Conservation (phyloP, 176 grass and related monocot species). For the Poa annua region DNA sequence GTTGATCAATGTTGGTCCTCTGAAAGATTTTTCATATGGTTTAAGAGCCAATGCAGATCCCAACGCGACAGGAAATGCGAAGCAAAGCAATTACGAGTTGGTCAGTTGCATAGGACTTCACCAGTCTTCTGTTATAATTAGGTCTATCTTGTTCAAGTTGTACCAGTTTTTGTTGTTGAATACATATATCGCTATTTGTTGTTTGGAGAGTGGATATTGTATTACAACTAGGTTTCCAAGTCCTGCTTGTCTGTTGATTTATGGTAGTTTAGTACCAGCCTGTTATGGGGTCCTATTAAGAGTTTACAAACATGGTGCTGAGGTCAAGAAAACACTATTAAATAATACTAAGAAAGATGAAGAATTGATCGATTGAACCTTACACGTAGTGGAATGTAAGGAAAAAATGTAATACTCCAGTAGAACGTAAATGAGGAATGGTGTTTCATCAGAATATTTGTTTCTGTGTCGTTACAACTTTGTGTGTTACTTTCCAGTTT, state of each 20-base stretch:
- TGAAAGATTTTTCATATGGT: constrained; percentile 95
- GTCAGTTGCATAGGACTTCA: constrained; percentile 50
- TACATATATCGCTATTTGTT: neutral
- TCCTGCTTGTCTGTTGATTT: constrained; percentile 9
- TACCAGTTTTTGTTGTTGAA: constrained; percentile 8
- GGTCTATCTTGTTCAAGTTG: constrained; percentile 24
- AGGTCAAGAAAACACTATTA: neutral
- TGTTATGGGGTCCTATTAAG: neutral
- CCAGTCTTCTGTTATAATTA: constrained; percentile 19
- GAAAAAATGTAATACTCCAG: neutral
- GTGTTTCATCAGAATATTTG: constrained; percentile 11
- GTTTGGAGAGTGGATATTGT: constrained; percentile 6
- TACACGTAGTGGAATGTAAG: neutral
- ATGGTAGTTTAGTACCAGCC: constrained; percentile 25
- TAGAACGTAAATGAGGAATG: neutral
- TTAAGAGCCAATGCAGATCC: constrained; percentile 87
- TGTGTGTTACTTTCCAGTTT: neutral
- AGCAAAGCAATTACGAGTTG: constrained; percentile 98
- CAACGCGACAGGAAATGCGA: constrained; percentile 77
- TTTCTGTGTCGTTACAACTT: neutral
- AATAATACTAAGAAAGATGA: constrained; percentile 2
- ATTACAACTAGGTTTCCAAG: neutral
- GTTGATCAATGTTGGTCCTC: constrained; percentile 88
- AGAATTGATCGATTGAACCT: constrained; percentile 21
- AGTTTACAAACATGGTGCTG: neutral